Conservation (phyloP, 441 rosid species). For the Breynia disticha region DNA sequence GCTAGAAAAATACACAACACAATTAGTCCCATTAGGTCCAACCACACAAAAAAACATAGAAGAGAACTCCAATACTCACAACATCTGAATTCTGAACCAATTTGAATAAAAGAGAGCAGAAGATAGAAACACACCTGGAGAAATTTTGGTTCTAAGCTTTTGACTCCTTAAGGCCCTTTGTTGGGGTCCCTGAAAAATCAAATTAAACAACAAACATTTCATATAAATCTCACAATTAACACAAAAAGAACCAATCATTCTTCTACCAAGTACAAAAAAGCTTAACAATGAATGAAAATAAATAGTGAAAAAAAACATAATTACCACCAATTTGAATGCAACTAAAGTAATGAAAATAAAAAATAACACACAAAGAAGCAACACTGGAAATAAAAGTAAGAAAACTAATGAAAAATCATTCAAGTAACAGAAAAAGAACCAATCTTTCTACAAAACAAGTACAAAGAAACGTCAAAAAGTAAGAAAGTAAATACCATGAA, state of each 20-base stretch:
- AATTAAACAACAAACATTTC: conserved; percentile 3
- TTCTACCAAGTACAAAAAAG: background rate
- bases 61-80: background rate
- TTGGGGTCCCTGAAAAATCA: conserved; percentile 44
- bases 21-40: background rate
- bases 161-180: conserved; percentile 35
- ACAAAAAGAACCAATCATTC: background rate
- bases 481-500: conserved; percentile 31
- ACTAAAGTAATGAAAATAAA: no score
- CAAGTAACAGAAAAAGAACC: background rate
- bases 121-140: conserved; percentile 37
- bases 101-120: background rate
- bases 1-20: background rate
- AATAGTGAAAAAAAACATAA: no score
- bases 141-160: conserved; percentile 30
- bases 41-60: background rate
- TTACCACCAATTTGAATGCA: no score
- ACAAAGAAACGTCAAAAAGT: background rate
- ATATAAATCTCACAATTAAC: background rate
- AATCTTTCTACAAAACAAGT: background rate
- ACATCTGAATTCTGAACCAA: background rate
- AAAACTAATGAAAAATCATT: no score
- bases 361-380: no score
- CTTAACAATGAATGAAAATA: background rate
- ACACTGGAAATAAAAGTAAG: no score